A percentile compares a stretch with the other conserved stretches of the same genome.
Conservation (phyloP, 805 yeast genomes). For the Ogataea nonfermentans region DNA sequence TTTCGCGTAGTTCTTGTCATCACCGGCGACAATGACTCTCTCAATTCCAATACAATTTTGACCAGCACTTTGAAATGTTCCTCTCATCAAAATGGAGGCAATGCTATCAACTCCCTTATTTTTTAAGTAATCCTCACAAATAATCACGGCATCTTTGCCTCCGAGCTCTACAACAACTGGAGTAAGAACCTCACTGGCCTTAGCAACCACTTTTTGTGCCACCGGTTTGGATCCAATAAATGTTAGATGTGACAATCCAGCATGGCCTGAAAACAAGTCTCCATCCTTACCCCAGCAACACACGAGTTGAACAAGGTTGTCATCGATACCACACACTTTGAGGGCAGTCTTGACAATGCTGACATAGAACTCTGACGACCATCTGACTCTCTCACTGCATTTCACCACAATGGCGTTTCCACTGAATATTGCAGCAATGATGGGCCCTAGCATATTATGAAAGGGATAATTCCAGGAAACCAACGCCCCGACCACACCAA, state of each 20-base stretch:
- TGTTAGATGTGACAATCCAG: slow-evolving; percentile 81
- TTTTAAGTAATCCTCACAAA: slow-evolving; percentile 75
- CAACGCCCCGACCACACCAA: slow-evolving; percentile 84
- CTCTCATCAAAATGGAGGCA: slow-evolving; percentile 86
- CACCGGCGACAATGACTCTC: slow-evolving; percentile 78
- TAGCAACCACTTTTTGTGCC: slow-evolving; percentile 80
- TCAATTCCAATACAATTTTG: slow-evolving; percentile 98
- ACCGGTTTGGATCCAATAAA: slow-evolving; percentile 96
- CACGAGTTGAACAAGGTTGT: slow-evolving; percentile 80
- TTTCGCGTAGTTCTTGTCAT: slow-evolving; percentile 53
- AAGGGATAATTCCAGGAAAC: slow-evolving; percentile 98
- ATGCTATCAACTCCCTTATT: slow-evolving; percentile 42
- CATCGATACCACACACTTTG: slow-evolving; percentile 70
- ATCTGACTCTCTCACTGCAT: slow-evolving; percentile 93
- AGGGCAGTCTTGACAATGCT: slow-evolving; percentile 71
- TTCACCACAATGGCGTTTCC: slow-evolving; percentile 91
- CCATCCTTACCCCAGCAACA: slow-evolving; percentile 87
- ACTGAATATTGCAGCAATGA: slow-evolving; percentile 82
- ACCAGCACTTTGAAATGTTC: slow-evolving; percentile 95
- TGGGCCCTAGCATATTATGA: slow-evolving; percentile 91
- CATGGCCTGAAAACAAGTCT: slow-evolving; percentile 80
- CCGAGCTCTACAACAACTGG: slow-evolving; percentile 97
- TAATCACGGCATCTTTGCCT: slow-evolving; percentile 90
- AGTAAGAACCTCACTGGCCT: slow-evolving; percentile 83
- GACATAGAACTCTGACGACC: slow-evolving; percentile 85